Conservation (phyloP, 2,329 filamentous ascomycete species). For the Aaosphaeria arxii region DNA sequence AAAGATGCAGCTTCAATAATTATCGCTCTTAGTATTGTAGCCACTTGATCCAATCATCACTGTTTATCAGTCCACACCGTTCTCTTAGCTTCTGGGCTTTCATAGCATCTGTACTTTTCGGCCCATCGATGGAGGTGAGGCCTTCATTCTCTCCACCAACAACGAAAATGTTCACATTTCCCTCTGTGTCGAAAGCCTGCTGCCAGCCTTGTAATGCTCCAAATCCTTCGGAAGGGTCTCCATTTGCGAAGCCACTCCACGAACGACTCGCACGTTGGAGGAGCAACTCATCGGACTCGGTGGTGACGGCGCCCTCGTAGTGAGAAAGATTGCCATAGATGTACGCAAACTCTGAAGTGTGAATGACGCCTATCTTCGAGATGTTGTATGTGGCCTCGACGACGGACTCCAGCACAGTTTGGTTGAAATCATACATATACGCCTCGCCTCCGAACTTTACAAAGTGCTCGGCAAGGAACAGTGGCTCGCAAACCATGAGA, state of each 20-base stretch:
- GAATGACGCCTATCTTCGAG: constrained; percentile 46
- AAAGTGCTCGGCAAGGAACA: constrained; percentile 43
- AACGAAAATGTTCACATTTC: constrained; percentile 35
- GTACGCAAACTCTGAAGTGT: constrained; percentile 55
- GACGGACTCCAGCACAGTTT: constrained; percentile 50
- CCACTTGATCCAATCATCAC: constrained; percentile 43
- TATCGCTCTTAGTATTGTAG: constrained; percentile 19
- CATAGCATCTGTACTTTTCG: constrained; percentile 23
- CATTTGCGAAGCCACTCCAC: constrained; percentile 49
- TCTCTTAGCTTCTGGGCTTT: constrained; percentile 43
- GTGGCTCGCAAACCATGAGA: constrained; percentile 49
- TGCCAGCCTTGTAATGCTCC: constrained; percentile 44
- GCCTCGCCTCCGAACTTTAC: constrained; percentile 38
- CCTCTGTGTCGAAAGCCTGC: constrained; percentile 30
- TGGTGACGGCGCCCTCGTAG: constrained; percentile 41
- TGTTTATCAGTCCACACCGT: constrained; percentile 49
- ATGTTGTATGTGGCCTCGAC: constrained; percentile 32
- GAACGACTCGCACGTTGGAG: constrained; percentile 41
- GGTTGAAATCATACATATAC: constrained; percentile 54
- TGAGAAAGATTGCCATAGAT: constrained; percentile 43
- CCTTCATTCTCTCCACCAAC: constrained; percentile 47
- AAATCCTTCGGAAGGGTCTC: constrained; percentile 21
- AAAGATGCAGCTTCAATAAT: too few relatives aligned
- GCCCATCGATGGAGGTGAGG: constrained; percentile 39
- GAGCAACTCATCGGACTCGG: constrained; percentile 41